Conservation (phyloP, 78 protist species). For the Dictyostelium firmibasis region DNA sequence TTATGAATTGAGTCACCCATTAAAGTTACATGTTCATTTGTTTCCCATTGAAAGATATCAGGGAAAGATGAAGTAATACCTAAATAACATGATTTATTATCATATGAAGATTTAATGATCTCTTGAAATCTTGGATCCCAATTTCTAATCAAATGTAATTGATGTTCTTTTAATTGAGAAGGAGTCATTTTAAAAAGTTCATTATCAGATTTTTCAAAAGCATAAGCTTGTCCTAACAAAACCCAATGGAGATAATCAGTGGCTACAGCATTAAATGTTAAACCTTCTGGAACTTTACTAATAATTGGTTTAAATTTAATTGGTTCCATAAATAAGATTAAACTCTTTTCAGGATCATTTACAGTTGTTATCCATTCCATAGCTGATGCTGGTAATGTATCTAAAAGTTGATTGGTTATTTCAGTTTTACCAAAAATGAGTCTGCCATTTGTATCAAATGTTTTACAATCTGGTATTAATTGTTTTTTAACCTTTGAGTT, state of each 20-base stretch:
- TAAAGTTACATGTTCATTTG: neutral
- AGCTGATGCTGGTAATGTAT: neutral
- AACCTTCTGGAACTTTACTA: neutral
- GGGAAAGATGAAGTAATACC: neutral
- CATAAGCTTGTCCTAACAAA: neutral
- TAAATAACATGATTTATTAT: neutral
- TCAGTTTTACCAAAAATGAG: constrained; percentile 32
- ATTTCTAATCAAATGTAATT: neutral
- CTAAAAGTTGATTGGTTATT: neutral
- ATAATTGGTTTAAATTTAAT: constrained; percentile 4
- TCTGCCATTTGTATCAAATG: constrained; percentile 24
- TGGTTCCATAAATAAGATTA: constrained; percentile 30
- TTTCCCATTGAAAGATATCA: constrained; percentile 13
- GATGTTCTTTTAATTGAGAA: neutral
- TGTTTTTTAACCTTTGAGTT: constrained; percentile 28
- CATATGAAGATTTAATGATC: neutral
- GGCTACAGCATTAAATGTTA: neutral
- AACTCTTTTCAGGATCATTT: neutral
- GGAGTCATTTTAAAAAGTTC: neutral
- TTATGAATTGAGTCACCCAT: constrained; percentile 24
- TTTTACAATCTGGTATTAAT: neutral
- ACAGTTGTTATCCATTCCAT: constrained; percentile 22
- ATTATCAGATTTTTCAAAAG: constrained; percentile 8
- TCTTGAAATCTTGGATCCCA: neutral
- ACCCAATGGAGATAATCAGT: constrained; percentile 49